These are phyloP conservation scores for Globisporangium solare DNA, from an alignment of 352 stramenopile species.

Conservation along the genomic window DNA sequence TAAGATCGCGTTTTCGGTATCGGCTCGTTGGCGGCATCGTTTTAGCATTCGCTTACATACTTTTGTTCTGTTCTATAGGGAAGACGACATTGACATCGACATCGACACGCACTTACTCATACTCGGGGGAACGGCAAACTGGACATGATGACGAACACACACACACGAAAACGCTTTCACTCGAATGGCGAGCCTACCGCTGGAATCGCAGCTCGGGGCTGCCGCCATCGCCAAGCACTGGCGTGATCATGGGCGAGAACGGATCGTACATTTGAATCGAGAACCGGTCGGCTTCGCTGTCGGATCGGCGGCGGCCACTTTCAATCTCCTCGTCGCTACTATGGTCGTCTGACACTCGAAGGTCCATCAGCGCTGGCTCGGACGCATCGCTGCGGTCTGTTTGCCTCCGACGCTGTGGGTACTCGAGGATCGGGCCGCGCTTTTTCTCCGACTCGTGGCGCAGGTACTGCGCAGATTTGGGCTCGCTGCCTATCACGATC, in stretches of 20 bases:
- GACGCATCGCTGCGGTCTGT: constrained; percentile 14
- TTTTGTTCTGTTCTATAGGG: too few relatives aligned
- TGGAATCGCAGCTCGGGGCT: constrained; percentile 13
- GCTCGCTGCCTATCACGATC: constrained; percentile 28
- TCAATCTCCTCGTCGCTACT: constrained; percentile 10
- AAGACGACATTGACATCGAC: too few relatives aligned
- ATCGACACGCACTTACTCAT: too few relatives aligned
- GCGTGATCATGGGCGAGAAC: constrained; percentile 50
- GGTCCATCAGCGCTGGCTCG: constrained; percentile 14
- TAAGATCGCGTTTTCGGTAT: too few relatives aligned
- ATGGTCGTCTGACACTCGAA: constrained; percentile 8
- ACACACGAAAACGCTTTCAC: too few relatives aligned
- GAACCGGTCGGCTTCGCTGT: constrained; percentile 16
- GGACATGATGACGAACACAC: too few relatives aligned
- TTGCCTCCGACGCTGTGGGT: constrained; percentile 5
- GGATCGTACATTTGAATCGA: constrained; percentile 48
- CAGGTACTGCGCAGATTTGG: constrained; percentile 10
- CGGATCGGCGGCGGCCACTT: constrained; percentile 5
- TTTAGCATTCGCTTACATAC: too few relatives aligned
- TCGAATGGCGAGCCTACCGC: constrained; percentile 2
- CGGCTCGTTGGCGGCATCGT: too few relatives aligned
- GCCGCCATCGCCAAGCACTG: constrained; percentile 24
- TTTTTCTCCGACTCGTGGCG: constrained; percentile 8
- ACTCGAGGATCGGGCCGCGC: not conserved
- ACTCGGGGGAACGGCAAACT: too few relatives aligned